phyloP scores from a whole-genome alignment of 2,329 filamentous ascomycete species.

The Apiospora phragmitis region DNA sequence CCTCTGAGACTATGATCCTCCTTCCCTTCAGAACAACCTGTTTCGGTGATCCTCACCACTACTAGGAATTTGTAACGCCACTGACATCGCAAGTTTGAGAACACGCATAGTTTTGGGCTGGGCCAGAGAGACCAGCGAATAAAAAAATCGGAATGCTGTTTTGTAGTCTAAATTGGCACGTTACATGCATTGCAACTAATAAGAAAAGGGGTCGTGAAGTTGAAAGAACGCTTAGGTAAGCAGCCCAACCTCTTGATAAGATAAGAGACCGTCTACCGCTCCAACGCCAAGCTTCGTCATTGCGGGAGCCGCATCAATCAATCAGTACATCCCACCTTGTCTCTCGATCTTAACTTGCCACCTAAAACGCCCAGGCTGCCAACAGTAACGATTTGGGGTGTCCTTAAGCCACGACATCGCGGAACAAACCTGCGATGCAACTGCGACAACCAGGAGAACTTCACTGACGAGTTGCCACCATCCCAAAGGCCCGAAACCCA shows the following conservation, averaged over 20 bases:
- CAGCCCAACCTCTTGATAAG: neutral
- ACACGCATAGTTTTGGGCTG: no score
- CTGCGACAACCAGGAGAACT: neutral
- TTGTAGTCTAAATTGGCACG: neutral
- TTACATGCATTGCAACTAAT: neutral
- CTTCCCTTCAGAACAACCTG: no score
- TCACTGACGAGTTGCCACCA: neutral
- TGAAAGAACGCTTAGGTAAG: neutral
- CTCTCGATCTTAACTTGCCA: neutral
- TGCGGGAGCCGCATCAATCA: neutral
- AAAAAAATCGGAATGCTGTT: neutral
- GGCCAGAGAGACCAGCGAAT: no score
- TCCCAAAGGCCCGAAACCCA: neutral
- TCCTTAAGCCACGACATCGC: neutral
- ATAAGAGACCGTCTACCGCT: neutral
- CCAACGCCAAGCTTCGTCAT: constrained; percentile 4
- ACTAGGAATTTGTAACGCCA: no score
- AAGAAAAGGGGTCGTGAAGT: neutral
- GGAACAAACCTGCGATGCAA: neutral
- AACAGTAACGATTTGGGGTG: neutral
- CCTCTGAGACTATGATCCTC: no score
- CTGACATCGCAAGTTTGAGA: no score
- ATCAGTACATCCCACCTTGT: neutral
- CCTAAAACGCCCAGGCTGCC: neutral
- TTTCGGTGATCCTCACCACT: no score